Evolutionary conservation across 2,329 filamentous ascomycete genomes (phyloP).

Genomic region (Periconia digitata): DNA sequence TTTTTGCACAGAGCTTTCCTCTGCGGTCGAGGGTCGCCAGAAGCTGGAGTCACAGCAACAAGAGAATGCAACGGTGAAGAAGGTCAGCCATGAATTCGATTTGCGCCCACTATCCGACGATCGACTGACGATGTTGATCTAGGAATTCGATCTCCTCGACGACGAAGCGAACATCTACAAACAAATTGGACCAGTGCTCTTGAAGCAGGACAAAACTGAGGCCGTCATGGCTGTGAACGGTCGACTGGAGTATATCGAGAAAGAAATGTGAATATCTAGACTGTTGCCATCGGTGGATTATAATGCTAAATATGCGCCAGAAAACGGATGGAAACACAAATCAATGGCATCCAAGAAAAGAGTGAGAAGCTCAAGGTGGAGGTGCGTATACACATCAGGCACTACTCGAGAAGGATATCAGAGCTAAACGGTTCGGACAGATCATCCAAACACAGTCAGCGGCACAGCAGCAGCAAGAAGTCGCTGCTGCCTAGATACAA

Average conservation of each 20-base stretch:
- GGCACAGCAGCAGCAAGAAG: conserved; percentile 31
- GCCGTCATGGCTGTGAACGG: conserved; percentile 89
- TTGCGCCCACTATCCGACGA: background rate
- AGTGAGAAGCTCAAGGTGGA: conserved; percentile 67
- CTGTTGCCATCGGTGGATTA: background rate
- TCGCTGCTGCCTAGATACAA: conserved; percentile 11
- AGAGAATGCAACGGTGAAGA: conserved; percentile 86
- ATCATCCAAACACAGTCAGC: conserved; percentile 35
- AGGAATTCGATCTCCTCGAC: conserved; percentile 81
- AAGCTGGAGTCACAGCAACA: conserved; percentile 92
- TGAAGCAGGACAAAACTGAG: conserved; percentile 93
- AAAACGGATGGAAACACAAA: conserved; percentile 67
- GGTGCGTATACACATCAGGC: conserved; percentile 46
- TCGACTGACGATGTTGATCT: background rate
- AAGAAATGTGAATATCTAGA: conserved; percentile 73
- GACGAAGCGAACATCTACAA: conserved; percentile 94
- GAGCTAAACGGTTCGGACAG: conserved; percentile 14
- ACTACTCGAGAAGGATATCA: background rate
- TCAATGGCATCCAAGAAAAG: conserved; percentile 64
- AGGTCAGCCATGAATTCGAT: conserved; percentile 52
- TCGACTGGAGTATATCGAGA: conserved; percentile 85
- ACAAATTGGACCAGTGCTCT: conserved; percentile 83
- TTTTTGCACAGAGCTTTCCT: conserved; percentile 70
- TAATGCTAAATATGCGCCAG: conserved; percentile 41
- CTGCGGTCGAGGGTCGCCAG: conserved; percentile 75